phyloP scores from a whole-genome alignment of 179 eudicot genomes.

The Sideroxylon spinosum region DNA sequence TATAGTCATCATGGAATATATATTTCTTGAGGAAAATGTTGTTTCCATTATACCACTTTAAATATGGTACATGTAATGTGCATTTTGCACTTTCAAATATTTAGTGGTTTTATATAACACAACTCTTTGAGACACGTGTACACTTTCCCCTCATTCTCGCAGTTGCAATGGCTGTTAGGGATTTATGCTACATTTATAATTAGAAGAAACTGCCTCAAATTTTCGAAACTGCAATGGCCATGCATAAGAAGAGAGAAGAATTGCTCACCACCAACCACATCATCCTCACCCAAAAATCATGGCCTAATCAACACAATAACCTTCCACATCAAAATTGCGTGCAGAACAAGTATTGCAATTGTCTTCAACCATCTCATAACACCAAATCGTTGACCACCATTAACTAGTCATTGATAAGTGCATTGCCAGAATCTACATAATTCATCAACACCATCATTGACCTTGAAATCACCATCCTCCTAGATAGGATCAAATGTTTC shows the following conservation, averaged over 20 bases:
- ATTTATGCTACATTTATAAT: neutral
- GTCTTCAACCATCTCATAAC: neutral
- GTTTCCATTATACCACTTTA: too few species aligned
- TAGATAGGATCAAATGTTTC: too few species aligned
- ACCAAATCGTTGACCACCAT: neutral
- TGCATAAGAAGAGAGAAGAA: neutral
- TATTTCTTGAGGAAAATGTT: neutral
- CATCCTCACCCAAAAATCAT: neutral
- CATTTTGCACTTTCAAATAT: neutral
- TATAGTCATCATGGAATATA: neutral
- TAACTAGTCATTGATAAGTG: neutral
- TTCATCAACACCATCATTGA: neutral
- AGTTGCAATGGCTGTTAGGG: neutral
- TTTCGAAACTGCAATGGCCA: neutral
- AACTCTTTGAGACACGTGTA: neutral
- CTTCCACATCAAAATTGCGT: neutral
- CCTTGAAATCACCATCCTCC: neutral
- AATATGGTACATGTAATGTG: neutral
- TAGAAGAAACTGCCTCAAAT: slow-evolving; percentile 3
- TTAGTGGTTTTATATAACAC: neutral
- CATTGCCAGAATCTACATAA: slow-evolving; percentile 3
- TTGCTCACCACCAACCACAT: neutral
- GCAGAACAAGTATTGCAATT: neutral
- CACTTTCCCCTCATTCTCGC: neutral
- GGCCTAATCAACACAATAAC: neutral